Conservation (phyloP, 805 yeast species). For the Debaryomyces castellii region DNA sequence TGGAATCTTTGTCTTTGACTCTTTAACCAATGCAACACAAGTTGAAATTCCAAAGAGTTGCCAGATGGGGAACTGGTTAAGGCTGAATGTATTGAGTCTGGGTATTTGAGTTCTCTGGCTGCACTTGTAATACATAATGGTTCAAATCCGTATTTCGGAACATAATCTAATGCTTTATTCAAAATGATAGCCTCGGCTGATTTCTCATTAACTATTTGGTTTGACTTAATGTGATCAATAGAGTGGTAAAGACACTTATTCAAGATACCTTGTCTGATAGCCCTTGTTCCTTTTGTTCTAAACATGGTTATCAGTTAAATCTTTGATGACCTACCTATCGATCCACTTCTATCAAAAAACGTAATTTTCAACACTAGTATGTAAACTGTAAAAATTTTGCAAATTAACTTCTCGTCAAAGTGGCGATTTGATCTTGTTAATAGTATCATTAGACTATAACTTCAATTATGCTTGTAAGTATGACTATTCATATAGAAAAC, state of each 20-base stretch:
- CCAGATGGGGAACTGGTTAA: constrained; percentile 40
- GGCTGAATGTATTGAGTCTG: constrained; percentile 49
- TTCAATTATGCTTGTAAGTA: constrained; percentile 21
- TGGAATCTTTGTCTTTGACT: constrained; percentile 38
- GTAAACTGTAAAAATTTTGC: not conserved
- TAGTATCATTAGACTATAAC: not conserved
- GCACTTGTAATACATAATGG: constrained; percentile 48
- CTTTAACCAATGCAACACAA: constrained; percentile 53
- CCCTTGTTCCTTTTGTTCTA: not conserved
- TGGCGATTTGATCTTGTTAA: not conserved
- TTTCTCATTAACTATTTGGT: constrained; percentile 26
- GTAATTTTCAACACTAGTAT: not conserved
- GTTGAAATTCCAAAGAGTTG: constrained; percentile 52
- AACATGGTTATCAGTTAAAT: not conserved
- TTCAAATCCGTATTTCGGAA: constrained; percentile 55
- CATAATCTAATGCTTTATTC: constrained; percentile 34
- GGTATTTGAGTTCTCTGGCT: constrained; percentile 45
- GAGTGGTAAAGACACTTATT: constrained; percentile 30
- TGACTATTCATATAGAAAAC: not conserved
- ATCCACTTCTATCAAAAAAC: not conserved
- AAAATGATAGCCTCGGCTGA: constrained; percentile 43
- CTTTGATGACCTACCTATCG: not conserved
- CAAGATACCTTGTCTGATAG: not conserved
- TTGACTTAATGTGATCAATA: constrained; percentile 33
- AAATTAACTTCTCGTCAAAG: not conserved